Evolutionary conservation across 169 alveolate genomes (phyloP).

Genomic region (Cryptosporidium felis): DNA sequence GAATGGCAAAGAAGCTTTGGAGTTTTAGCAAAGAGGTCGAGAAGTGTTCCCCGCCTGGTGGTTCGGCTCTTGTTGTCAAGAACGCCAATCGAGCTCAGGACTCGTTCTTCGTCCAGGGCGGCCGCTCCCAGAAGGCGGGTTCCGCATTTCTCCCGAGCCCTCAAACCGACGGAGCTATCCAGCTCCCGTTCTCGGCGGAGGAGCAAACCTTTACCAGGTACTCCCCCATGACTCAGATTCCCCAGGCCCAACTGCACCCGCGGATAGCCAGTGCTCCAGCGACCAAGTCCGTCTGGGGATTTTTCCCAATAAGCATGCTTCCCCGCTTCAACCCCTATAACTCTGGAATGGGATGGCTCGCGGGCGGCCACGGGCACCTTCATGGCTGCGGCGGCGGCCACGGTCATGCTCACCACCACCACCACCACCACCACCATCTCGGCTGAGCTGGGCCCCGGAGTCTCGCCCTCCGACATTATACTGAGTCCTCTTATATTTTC

Average conservation of each 20-base stretch:
- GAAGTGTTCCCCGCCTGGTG: background rate
- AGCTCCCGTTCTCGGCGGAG: background rate
- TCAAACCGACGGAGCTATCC: background rate
- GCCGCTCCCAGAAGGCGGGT: background rate
- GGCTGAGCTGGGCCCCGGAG: background rate
- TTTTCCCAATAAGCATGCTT: constrained; percentile 25
- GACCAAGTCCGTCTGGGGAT: constrained; percentile 64
- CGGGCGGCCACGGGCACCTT: background rate
- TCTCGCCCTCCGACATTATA: too few species aligned
- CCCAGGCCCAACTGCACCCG: constrained; percentile 11
- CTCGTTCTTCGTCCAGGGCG: background rate
- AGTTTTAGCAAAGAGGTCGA: background rate
- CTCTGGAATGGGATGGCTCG: background rate
- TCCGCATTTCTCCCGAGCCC: constrained; percentile 39
- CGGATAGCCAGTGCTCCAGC: constrained; percentile 15
- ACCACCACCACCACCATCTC: constrained; percentile 11
- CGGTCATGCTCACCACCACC: background rate
- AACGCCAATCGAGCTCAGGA: constrained; percentile 7
- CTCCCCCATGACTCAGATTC: background rate
- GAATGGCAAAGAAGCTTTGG: constrained; percentile 38
- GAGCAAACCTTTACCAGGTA: background rate
- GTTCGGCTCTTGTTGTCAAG: background rate
- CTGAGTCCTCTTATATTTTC: too few species aligned
- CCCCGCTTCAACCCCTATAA: constrained; percentile 60
- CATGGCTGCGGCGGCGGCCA: background rate